phyloP scores from a whole-genome alignment of 1,284 basidiomycete species.

The Wolfiporia cocos region DNA sequence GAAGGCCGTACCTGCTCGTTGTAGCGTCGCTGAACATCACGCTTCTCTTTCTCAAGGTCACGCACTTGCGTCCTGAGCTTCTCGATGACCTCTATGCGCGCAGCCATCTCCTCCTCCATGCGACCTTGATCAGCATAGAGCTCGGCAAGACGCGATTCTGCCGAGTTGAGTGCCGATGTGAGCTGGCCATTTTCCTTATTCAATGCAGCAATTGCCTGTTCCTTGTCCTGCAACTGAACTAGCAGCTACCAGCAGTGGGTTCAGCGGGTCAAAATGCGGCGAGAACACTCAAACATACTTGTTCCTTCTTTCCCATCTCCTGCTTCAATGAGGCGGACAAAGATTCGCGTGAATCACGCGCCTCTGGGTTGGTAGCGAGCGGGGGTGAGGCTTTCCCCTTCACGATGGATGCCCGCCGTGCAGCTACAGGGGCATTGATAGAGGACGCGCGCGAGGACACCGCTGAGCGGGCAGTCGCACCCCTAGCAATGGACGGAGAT shows the following conservation, averaged over 20 bases:
- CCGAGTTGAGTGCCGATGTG: constrained; percentile 53
- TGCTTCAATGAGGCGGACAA: constrained; percentile 59
- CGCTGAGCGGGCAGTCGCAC: constrained; percentile 34
- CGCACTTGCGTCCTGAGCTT: constrained; percentile 72
- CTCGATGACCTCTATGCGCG: constrained; percentile 72
- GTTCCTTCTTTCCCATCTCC: constrained; percentile 76
- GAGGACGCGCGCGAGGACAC: constrained; percentile 28
- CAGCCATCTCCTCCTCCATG: constrained; percentile 69
- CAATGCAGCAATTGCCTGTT: constrained; percentile 56
- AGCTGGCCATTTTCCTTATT: constrained; percentile 59
- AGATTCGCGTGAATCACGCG: constrained; percentile 35
- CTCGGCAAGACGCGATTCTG: constrained; percentile 66
- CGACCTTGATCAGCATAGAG: constrained; percentile 74
- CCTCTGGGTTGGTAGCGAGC: constrained; percentile 27
- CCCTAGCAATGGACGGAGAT: constrained; percentile 26
- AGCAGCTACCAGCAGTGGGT: constrained; percentile 51
- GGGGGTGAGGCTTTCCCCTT: constrained; percentile 36
- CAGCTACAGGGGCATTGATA: constrained; percentile 28
- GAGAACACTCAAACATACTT: constrained; percentile 46
- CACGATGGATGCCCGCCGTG: constrained; percentile 41
- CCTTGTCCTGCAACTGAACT: constrained; percentile 70
- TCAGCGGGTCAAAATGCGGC: too few relatives aligned
- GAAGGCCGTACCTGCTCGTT: constrained; percentile 62
- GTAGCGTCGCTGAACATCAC: constrained; percentile 71
- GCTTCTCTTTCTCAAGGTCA: constrained; percentile 77